Evolutionary conservation across 2,329 filamentous ascomycete species (phyloP).

Genomic region (Fusarium tricinctum): DNA sequence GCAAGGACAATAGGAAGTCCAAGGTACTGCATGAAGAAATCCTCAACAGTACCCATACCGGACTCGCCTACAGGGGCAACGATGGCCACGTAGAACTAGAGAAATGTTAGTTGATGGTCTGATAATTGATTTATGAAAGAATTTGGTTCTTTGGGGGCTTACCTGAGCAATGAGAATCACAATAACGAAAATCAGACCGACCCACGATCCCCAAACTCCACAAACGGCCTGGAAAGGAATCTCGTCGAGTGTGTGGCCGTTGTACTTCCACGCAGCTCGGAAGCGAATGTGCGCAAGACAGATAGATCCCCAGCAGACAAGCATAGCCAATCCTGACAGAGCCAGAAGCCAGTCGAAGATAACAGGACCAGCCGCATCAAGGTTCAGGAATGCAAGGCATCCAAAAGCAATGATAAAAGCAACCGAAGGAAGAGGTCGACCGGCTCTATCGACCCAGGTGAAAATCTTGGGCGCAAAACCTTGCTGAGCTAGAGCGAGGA

Average conservation of each 20-base stretch:
- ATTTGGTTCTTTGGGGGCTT: background rate
- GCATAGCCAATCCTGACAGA: slow-evolving; percentile 71
- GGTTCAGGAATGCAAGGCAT: slow-evolving; percentile 63
- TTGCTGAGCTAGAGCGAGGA: slow-evolving; percentile 68
- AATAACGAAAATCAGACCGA: slow-evolving; percentile 71
- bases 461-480: slow-evolving; percentile 68
- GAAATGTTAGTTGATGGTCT: background rate
- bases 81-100: slow-evolving; percentile 58
- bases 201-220: slow-evolving; percentile 74
- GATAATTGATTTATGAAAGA: accelerated
- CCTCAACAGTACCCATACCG: slow-evolving; percentile 58
- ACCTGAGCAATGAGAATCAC: slow-evolving; percentile 68
- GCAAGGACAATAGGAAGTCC: slow-evolving; percentile 66
- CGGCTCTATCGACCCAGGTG: slow-evolving; percentile 66
- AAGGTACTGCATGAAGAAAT: slow-evolving; percentile 69
- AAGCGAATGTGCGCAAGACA: slow-evolving; percentile 75
- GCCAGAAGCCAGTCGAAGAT: slow-evolving; percentile 76
- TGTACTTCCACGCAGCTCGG: slow-evolving; percentile 69
- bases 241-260: slow-evolving; percentile 72
- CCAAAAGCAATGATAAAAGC: slow-evolving; percentile 61
- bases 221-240: slow-evolving; percentile 73
- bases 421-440: slow-evolving; percentile 64
- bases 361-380: slow-evolving; percentile 60
- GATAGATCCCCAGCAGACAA: slow-evolving; percentile 77
- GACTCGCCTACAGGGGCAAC: slow-evolving; percentile 56